Evolutionary conservation across 371 early-diverging fungal species (phyloP), one percentile per base, ranked within the genome.

Genomic region (Mucor lusitanicus): DNA sequence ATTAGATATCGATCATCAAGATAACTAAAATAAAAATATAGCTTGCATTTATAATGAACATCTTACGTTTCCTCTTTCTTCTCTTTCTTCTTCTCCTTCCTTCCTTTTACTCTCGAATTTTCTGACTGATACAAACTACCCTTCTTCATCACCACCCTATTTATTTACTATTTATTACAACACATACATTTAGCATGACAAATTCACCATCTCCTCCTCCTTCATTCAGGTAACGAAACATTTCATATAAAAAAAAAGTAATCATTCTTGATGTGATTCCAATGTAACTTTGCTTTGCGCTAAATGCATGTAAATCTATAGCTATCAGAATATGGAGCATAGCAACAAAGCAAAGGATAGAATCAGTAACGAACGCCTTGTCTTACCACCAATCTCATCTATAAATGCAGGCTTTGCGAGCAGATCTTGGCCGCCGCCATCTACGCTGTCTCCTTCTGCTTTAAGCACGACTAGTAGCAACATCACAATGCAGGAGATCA

Each of bases 371-470:
- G 62, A 62, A 44, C 32, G 46, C 17, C 55, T 61, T 11, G 63
- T 19, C n/a, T 50, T 73, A 37, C 73, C 73, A 32, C 73, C 73
- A 19, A 73, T 73, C 11, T 73, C 66, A 46, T 42, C 69, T 25
- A 68, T 69, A 55, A 64, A 69, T 46, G 23, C 48, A 35, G 30
- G 30, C 17, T 53, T 64, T 9, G 35, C 66, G 7, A 66, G 53
- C 35, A 42, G 59, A 57, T 66, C 66, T 46, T 66, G 71, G 66
- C 63, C 66, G 42, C 67, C 72, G 33, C 60, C 54, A 23, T 57
- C 67, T 17, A 60, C 64, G 4, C 33, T 63, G 23, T 39, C 54
- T 15, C 40, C 59, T n/a, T 30, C 59, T 39, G 32, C 37, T n/a
- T 25, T 42, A 19, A 48, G 28, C 17, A 60, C 60, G 6, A 50